Evolutionary conservation across 1,139 yeast species (phyloP).

Genomic region (Yamadazyma triangularis): DNA sequence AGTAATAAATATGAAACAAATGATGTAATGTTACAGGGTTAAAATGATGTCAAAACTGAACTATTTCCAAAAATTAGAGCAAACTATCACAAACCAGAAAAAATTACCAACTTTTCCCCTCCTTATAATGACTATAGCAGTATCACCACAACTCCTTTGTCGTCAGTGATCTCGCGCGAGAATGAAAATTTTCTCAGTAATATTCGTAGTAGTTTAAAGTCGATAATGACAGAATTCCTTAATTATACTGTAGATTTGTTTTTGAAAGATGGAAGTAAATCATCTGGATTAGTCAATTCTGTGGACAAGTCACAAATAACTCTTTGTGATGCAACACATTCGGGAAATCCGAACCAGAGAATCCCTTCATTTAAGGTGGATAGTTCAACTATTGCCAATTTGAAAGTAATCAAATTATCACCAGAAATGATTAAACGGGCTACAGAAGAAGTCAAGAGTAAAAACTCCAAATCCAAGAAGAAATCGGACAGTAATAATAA

Average conservation of each 20-base stretch:
- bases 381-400: constrained; percentile 39
- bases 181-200: not conserved
- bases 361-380: constrained; percentile 21
- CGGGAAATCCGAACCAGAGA: constrained; percentile 14
- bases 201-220: no score
- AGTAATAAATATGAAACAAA: no score
- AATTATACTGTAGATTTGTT: constrained; percentile 51
- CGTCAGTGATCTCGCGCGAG: no score
- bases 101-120: no score
- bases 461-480: constrained; percentile 10
- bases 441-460: not conserved
- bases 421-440: constrained; percentile 20
- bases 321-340: constrained; percentile 29
- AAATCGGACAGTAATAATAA: constrained; percentile 13
- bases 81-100: no score
- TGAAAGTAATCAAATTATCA: constrained; percentile 49
- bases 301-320: constrained; percentile 39
- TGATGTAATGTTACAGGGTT: no score
- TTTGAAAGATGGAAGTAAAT: constrained; percentile 41
- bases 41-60: no score
- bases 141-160: no score
- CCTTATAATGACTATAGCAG: no score
- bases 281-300: constrained; percentile 44
- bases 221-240: constrained; percentile 38
- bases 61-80: no score